phyloP scores from a whole-genome alignment of 352 stramenopile genomes.

The Phytopythium helicoides region DNA sequence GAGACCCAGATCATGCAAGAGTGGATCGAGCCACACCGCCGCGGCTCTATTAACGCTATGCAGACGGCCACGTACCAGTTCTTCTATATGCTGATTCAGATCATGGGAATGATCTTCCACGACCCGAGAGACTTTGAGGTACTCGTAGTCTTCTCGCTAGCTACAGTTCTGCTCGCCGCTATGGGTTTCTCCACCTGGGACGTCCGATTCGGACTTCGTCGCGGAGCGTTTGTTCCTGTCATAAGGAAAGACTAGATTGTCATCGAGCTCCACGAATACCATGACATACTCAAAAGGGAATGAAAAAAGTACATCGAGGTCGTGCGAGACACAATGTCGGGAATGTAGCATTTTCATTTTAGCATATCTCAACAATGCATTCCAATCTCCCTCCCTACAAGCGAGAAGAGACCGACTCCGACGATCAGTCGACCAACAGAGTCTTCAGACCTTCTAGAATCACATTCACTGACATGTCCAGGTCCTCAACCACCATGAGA shows the following conservation, averaged over 20 bases:
- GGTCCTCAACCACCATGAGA: conserved; percentile 43
- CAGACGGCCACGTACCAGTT: conserved; percentile 64
- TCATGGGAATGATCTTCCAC: conserved; percentile 49
- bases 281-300: too few relatives aligned
- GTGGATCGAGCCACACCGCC: conserved; percentile 45
- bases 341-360: too few relatives aligned
- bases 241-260: conserved; percentile 1
- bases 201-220: conserved; percentile 28
- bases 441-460: conserved; percentile 22
- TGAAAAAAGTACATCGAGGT: too few relatives aligned
- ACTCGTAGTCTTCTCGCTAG: conserved; percentile 53
- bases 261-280: too few relatives aligned
- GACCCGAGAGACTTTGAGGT: conserved; percentile 51
- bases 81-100: conserved; percentile 61
- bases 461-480: conserved; percentile 15
- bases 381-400: too few relatives aligned
- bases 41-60: conserved; percentile 60
- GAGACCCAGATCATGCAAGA: conserved; percentile 79
- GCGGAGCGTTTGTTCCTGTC: conserved; percentile 26
- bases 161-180: conserved; percentile 38
- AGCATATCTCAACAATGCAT: too few relatives aligned
- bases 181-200: conserved; percentile 61
- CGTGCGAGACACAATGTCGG: too few relatives aligned
- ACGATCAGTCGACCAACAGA: not conserved
- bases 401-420: too few relatives aligned